These are phyloP conservation scores for Fusarium tupiense DNA, from an alignment of 2,329 filamentous ascomycete species.

Conservation along the genomic window DNA sequence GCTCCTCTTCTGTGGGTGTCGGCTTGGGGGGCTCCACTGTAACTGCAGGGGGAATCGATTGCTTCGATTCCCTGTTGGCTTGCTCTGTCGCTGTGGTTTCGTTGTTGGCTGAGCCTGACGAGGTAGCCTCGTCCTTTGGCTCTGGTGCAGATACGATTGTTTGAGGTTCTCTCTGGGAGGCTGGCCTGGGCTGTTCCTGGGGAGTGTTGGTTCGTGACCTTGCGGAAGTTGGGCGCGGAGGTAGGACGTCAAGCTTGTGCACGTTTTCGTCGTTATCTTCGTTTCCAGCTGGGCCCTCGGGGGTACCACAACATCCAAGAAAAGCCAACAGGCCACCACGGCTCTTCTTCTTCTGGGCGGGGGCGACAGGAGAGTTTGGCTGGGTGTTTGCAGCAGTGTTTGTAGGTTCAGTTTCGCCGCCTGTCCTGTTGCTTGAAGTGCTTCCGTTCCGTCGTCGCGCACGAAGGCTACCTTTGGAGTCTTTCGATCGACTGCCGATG, in stretches of 20 bases:
- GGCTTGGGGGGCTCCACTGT: slow-evolving; percentile 56
- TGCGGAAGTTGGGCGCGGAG: slow-evolving; percentile 63
- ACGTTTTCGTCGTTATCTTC: slow-evolving; percentile 64
- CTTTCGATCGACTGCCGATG: slow-evolving; percentile 71
- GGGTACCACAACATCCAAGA: slow-evolving; percentile 73
- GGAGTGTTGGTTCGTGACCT: slow-evolving; percentile 64
- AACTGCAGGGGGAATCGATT: slow-evolving; percentile 50
- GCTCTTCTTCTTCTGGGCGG: slow-evolving; percentile 63
- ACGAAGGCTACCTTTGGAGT: slow-evolving; percentile 71
- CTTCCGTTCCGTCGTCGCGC: slow-evolving; percentile 73
- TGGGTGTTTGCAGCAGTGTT: slow-evolving; percentile 61
- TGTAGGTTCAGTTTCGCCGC: slow-evolving; percentile 62
- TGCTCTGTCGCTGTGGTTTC: slow-evolving; percentile 54
- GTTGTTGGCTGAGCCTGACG: slow-evolving; percentile 59
- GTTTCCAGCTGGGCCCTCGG: slow-evolving; percentile 66
- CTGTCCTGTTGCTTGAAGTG: slow-evolving; percentile 71
- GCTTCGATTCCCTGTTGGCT: slow-evolving; percentile 59
- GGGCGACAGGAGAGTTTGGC: slow-evolving; percentile 61
- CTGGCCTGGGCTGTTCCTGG: slow-evolving; percentile 58
- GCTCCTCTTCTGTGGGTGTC: slow-evolving; percentile 37
- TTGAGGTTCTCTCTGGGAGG: slow-evolving; percentile 61
- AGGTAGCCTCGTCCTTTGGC: slow-evolving; percentile 56
- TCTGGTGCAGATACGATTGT: slow-evolving; percentile 49
- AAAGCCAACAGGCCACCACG: slow-evolving; percentile 66
- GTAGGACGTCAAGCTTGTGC: slow-evolving; percentile 68